Evolutionary conservation across 2,329 filamentous ascomycete genomes (phyloP), one percentile per base, ranked within the genome.

Genomic region (Chrysosphaeria jannelii): DNA sequence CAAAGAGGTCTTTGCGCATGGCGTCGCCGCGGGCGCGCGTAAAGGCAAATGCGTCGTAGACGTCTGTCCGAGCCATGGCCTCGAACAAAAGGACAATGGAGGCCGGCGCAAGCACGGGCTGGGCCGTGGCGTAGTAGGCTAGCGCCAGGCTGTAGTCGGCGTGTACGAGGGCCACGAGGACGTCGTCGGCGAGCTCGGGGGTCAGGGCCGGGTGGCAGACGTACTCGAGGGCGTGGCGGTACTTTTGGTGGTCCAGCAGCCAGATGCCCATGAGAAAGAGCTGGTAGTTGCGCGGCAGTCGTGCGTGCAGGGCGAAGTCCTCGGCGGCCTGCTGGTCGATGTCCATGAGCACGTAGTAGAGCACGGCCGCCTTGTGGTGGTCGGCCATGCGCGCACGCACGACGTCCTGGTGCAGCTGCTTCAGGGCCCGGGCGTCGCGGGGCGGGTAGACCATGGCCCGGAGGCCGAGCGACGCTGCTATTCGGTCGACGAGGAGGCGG

Each of bases 291-390:
- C 55, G 51, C 2, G 76, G 72, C 24, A 88, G 51, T 30, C 66
- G 63, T 5, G 62, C 63, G 13, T 46, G 46, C 20, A 45, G 43
- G 10, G 65, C 61, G 33, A 81, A 76, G 2, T 38, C 30, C 11
- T 53, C 50, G 2, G 63, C 50, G 5, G 48, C 35, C 17, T 56
- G 50, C 19, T 48, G 43, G 35, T 68, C 59, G 37, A 69, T 59
- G 39, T 88, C 74, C 36, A 75, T 66, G 3, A 88, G 54, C 19
- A 88, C 49, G 40, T 88, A 89, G 50, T 74, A 88, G 31, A 88
- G 51, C 22, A 85, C 55, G 10, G 75, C 74, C 32, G 78, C 62
- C 41, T 79, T 79, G 46, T 79, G 67, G 40, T 79, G 69, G 25
- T 60, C 52, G 6, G 67, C 57, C 33, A 68, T 62, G 23, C 47